Base-by-base conservation (phyloP, 495 filamentous ascomycete species). In the Choiromyces venosus region DNA sequence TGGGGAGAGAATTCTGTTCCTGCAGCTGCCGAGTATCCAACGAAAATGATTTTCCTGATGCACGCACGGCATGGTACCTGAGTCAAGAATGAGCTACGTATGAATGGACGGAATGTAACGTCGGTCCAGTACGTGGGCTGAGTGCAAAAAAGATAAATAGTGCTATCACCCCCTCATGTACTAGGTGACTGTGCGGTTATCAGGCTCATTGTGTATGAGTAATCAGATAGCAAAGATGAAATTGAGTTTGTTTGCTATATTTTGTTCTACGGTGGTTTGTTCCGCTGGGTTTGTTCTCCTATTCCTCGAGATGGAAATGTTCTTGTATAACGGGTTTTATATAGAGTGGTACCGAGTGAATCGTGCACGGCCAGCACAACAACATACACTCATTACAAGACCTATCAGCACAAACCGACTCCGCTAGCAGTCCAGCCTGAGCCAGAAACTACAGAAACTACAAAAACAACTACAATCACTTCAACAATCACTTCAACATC, bases 401-500 rank as follows among this genome's bases (percentile, higher is more conserved):
- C 44, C 44, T 52, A 0, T n/a, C 44, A 52, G 6, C 44, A n/a
- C 8, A n/a, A 5, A 7, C 6, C 44, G 21, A 9, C 44, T 52
- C 44, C 44, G 19, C 21, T 2, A 52, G 21, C 44, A 52, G 0
- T 2, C 19, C 19, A 9, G 21, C 19, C 44, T 25, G 44, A 52
- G 21, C 19, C 4, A 8, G 44, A 52, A n/a, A 18, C 6, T 16
- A 69, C n/a, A n/a, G n/a, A n/a, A n/a, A 70, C 64, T 16, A 69
- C 69, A 1, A 35, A 29, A 4, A 71, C 64, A 7, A 69, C 75
- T 12, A 77, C 75, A 14, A 5, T 37, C 9, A 29, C 9, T 16
- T 8, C 19, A 0, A 77, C 73, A 4, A 39, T 40, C 18, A 76
- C 73, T 2, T 39, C 46, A 4, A 77, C 73, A 9, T 37, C 72